Percentiles rank a stretch among this genome's conserved stretches.
These are phyloP conservation scores for Aspergillus homomorphus DNA, from an alignment of 495 filamentous ascomycete genomes.

Conservation along the genomic window DNA sequence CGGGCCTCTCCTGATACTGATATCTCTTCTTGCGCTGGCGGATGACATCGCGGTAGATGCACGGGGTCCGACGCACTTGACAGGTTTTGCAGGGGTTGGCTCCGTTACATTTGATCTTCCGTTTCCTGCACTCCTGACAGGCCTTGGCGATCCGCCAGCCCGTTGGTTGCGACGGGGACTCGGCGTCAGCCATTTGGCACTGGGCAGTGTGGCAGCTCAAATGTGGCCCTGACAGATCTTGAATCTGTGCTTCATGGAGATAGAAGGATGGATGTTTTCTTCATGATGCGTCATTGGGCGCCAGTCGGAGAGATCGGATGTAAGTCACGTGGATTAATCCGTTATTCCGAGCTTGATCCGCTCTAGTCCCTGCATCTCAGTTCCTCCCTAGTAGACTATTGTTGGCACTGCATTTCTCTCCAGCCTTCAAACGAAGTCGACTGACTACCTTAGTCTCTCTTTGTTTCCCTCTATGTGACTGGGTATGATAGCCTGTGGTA, in stretches of 20 bases:
- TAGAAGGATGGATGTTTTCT: background rate
- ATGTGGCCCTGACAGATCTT: background rate
- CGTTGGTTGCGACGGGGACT: conserved; percentile 15
- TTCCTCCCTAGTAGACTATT: no score
- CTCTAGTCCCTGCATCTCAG: conserved; percentile 31
- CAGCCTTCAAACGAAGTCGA: no score
- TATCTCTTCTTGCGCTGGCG: conserved; percentile 40
- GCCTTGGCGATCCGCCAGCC: conserved; percentile 44
- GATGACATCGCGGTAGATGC: conserved; percentile 40
- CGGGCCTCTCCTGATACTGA: conserved; percentile 21
- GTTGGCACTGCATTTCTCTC: background rate
- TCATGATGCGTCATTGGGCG: background rate
- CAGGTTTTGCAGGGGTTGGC: conserved; percentile 43
- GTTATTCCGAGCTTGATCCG: conserved; percentile 9
- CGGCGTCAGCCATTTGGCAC: conserved; percentile 28
- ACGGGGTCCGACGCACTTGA: conserved; percentile 32
- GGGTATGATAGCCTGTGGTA: no score
- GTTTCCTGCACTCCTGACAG: conserved; percentile 43
- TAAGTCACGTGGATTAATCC: conserved; percentile 14
- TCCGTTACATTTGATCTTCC: conserved; percentile 47
- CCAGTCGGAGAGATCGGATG: conserved; percentile 3
- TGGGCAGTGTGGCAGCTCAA: no score
- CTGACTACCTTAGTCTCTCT: no score
- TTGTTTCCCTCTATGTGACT: no score
- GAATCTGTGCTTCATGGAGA: background rate